Evolutionary conservation across 192 early-diverging fungal genomes (phyloP), one percentile per base, ranked within the genome.

Genomic region (Glomus cerebriforme): DNA sequence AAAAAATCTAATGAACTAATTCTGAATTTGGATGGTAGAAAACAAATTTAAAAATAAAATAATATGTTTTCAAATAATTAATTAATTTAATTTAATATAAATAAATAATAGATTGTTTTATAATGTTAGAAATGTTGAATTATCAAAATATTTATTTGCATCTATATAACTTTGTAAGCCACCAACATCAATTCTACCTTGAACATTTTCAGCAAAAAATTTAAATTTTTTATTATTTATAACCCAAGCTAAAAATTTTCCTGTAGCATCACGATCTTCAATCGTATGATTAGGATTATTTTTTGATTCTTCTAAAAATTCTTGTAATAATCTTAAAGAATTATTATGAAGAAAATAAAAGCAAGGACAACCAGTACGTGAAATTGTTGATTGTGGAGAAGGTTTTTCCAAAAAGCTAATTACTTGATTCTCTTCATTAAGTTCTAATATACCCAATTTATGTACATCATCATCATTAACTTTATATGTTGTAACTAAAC

Each of bases 171-270:
- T 87, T 19, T 81, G 26, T 59, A 92, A 82, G 19, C 87, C 88
- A n/a, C 91, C 91, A 29, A 92, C 89, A 84, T 92, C 91, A 75
- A 92, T 85, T 60, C 91, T 79, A 22, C 91, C 91, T 17, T 78
- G 31, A 26, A 78, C 32, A 26, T 64, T 43, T n/a, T 27, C 26
- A 32, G 64, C 77, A 78, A 68, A 78, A 59, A 78, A 58, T 66
- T 62, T 68, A 22, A 47, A 62, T 29, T 68, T 29, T 1, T 59
- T 39, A 27, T 54, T 45, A 34, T 78, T 78, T 10, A 78, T 78
- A 37, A 49, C 65, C 77, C 85, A 89, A 26, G 82, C 79, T 8
- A 92, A 74, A 32, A 82, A 85, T 75, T 83, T 85, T 39, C 91
- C 91, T 35, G 86, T 84, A 9, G 91, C 91, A 81, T 92, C 91